phyloP scores from a whole-genome alignment of 306 rosid species.

The Sphenostylis stenocarpa region DNA sequence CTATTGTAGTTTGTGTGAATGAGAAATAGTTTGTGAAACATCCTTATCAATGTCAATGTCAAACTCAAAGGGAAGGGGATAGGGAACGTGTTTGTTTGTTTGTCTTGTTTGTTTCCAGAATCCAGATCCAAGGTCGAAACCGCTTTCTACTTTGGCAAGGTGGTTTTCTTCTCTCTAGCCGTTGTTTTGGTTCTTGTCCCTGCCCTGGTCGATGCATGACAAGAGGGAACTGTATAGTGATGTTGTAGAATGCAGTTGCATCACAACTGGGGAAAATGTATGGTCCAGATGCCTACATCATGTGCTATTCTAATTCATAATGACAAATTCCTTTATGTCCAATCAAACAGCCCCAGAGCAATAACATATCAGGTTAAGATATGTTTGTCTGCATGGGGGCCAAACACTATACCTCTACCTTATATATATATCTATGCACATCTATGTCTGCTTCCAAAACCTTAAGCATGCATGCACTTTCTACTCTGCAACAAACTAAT shows the following conservation, averaged over 20 bases:
- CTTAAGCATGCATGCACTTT: neutral
- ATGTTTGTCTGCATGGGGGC: conserved; percentile 27
- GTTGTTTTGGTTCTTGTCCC: conserved; percentile 37
- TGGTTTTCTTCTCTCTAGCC: conserved; percentile 52
- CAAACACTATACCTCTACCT: neutral
- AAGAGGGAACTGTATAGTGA: conserved; percentile 19
- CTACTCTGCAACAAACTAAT: neutral
- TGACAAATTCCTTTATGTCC: conserved; percentile 63
- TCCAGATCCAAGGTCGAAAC: conserved; percentile 29
- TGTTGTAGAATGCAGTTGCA: conserved; percentile 1
- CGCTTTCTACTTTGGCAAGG: conserved; percentile 28
- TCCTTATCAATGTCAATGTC: conserved; percentile 28
- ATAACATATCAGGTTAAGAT: conserved; percentile 36
- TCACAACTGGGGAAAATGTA: conserved; percentile 38
- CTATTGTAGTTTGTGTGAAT: neutral
- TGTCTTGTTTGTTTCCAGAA: conserved; percentile 24
- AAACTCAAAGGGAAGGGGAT: conserved; percentile 16
- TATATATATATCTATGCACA: neutral
- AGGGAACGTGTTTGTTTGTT: conserved; percentile 29
- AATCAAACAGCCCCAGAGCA: conserved; percentile 33
- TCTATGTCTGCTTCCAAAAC: neutral
- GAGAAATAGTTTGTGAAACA: conserved; percentile 6
- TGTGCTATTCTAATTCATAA: conserved; percentile 45
- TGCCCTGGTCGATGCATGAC: conserved; percentile 16
- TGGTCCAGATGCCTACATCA: conserved; percentile 18